Percentiles rank a stretch among this genome's conserved stretches.
phyloP scores from a whole-genome alignment of 2,329 filamentous ascomycete genomes.

The Fusarium proliferatum region DNA sequence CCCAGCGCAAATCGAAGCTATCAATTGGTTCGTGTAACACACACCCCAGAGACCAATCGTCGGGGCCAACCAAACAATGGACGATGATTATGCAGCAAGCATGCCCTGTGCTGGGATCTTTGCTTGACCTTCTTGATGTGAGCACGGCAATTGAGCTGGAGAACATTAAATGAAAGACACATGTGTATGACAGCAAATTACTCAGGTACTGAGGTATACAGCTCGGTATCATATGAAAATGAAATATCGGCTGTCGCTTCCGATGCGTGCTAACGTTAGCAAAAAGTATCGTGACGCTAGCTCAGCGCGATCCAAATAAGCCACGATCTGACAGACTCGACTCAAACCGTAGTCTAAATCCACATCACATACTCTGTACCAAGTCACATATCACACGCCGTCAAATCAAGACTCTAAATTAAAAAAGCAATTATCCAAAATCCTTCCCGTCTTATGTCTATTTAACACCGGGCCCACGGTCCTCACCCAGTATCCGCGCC shows the following conservation, averaged over 20 bases:
- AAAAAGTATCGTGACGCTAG: not conserved
- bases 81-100: not conserved
- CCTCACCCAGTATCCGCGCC: conserved; percentile 1
- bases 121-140: not conserved
- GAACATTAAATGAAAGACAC: not conserved
- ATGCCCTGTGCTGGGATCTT: conserved; percentile 5
- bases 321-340: not conserved
- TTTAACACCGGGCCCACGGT: not conserved
- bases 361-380: not conserved
- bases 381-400: not conserved
- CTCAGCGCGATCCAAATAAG: not conserved
- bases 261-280: not conserved
- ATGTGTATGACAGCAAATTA: not conserved
- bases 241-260: not conserved
- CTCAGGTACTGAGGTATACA: not conserved
- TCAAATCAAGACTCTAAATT: not conserved
- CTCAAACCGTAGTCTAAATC: not conserved
- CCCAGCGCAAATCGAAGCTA: not conserved
- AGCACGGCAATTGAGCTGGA: conserved; percentile 6
- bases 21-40: not conserved
- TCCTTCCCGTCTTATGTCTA: not conserved
- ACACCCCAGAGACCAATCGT: not conserved
- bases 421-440: not conserved
- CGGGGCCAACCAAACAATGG: not conserved
- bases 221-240: conserved; percentile 5